Conservation (phyloP, 192 early-diverging fungal species). For the Coemansia interrupta region DNA sequence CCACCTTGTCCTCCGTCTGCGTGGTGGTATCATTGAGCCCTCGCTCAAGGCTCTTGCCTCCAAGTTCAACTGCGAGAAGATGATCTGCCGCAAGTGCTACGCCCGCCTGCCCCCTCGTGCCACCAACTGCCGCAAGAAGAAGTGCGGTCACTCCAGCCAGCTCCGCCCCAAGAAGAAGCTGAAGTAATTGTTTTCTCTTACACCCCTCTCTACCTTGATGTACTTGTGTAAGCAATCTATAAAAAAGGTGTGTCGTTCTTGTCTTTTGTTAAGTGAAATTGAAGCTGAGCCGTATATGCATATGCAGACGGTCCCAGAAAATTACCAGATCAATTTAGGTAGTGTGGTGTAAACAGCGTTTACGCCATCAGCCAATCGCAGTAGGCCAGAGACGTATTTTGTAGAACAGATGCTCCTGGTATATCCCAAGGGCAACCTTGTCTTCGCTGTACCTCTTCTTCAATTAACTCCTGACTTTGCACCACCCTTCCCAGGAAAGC, state of each 20-base stretch:
- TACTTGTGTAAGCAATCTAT: slow-evolving; percentile 7
- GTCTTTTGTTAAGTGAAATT: no score
- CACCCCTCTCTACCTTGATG: not conserved
- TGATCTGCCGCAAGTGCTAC: slow-evolving; percentile 99
- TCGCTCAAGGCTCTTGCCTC: slow-evolving; percentile 96
- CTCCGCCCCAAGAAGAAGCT: slow-evolving; percentile 99
- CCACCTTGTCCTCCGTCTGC: slow-evolving; percentile 93
- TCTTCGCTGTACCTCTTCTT: not conserved
- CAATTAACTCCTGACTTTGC: no score
- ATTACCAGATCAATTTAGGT: not conserved
- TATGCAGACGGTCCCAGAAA: not conserved
- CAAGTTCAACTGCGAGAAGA: slow-evolving; percentile 99
- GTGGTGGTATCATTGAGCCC: slow-evolving; percentile 98
- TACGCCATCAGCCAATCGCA: no score
- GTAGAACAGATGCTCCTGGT: no score
- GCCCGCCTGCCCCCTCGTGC: slow-evolving; percentile 98
- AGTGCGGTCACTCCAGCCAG: slow-evolving; percentile 99
- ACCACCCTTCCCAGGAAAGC: not conserved
- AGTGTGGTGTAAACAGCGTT: not conserved
- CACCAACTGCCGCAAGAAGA: slow-evolving; percentile 99
- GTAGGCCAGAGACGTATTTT: no score
- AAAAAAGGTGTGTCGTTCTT: not conserved
- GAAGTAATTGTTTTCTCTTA: slow-evolving; percentile 59
- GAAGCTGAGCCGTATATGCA: no score
- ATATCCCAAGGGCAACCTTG: not conserved